Conservation (phyloP, 2,329 filamentous ascomycete genomes). For the Albifimbria verrucaria region DNA sequence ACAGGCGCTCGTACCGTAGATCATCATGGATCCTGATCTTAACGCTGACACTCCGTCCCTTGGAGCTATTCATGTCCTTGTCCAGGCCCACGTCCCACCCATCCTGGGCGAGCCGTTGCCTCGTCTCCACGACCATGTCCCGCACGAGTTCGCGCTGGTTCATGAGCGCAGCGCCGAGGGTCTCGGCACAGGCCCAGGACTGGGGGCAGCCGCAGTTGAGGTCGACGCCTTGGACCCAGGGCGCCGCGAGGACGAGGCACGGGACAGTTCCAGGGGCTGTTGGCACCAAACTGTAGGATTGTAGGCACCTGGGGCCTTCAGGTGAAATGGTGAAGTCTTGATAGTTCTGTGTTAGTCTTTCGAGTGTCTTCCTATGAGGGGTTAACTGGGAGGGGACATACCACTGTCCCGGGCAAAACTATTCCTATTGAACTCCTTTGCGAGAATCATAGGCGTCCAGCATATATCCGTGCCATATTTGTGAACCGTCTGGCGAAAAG, state of each 20-base stretch:
- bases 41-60: constrained; percentile 60
- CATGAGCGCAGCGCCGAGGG: constrained; percentile 68
- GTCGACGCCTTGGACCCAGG: constrained; percentile 62
- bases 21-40: constrained; percentile 69
- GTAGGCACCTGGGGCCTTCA: constrained; percentile 51
- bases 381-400: constrained; percentile 27
- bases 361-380: no score
- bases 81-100: constrained; percentile 50
- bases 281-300: constrained; percentile 66
- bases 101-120: constrained; percentile 45
- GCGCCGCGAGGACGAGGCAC: constrained; percentile 61
- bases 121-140: constrained; percentile 59
- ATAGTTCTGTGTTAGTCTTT: background rate
- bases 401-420: constrained; percentile 58
- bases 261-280: constrained; percentile 56
- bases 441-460: constrained; percentile 71
- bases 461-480: constrained; percentile 63
- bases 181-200: constrained; percentile 67
- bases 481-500: constrained; percentile 65
- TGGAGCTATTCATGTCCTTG: constrained; percentile 37
- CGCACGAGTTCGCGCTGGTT: constrained; percentile 60
- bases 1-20: constrained; percentile 37
- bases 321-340: constrained; percentile 61
- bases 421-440: constrained; percentile 66
- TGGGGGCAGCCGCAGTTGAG: constrained; percentile 73